phyloP scores from a whole-genome alignment of 108 stramenopile species.

The Asterionellopsis glacialis region DNA sequence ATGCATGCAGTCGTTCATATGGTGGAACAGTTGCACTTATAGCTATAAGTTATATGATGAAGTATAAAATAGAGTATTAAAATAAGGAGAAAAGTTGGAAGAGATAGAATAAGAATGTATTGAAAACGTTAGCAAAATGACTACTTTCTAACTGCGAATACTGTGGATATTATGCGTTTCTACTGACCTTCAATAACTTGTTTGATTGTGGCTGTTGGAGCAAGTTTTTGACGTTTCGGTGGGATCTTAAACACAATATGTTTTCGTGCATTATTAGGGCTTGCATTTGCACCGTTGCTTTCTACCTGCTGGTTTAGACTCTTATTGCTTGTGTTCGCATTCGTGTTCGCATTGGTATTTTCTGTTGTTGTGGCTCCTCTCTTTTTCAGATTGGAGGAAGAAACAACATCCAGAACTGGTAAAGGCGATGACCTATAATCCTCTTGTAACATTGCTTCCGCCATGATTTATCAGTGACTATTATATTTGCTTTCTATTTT shows the following conservation, averaged over 20 bases:
- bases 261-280: no score
- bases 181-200: slow-evolving; percentile 18
- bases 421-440: slow-evolving; percentile 26
- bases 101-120: neutral
- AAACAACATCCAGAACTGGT: neutral
- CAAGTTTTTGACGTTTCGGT: slow-evolving; percentile 22
- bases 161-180: no score
- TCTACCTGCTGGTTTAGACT: no score
- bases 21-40: slow-evolving; percentile 14
- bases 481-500: no score
- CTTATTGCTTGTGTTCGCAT: no score
- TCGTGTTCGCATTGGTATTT: no score
- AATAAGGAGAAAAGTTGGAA: neutral
- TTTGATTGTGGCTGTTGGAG: slow-evolving; percentile 5
- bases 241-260: slow-evolving; percentile 21
- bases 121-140: no score
- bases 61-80: neutral
- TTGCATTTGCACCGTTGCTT: no score
- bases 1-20: slow-evolving; percentile 33
- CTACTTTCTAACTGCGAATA: no score
- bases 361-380: no score
- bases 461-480: slow-evolving; percentile 13
- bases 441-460: slow-evolving; percentile 35
- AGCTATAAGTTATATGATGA: slow-evolving; percentile 8
- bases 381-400: neutral